Evolutionary conservation across 73 alveolate genomes (phyloP), one percentile per base, ranked within the genome.

Genomic region (Paramecium primaurelia): DNA sequence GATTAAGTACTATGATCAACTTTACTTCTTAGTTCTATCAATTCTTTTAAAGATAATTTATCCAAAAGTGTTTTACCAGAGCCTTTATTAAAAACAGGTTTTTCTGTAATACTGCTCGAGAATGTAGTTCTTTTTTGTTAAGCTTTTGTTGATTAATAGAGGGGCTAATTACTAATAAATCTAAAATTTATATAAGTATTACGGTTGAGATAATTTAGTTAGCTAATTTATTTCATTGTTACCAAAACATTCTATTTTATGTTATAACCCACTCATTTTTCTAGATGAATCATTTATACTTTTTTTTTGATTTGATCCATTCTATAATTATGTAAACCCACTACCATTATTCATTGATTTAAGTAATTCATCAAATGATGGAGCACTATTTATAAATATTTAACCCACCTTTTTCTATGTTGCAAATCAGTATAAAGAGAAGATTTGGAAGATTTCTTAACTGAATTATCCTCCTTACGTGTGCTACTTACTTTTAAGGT

Each of bases 291-390:
- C 77, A 80, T 11, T 80, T 22, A 10, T 40, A 22, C 30, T 49
- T 47, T 47, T 40, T 45, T 80, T 26, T 25, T 42, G 47, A 45
- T 80, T 40, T 14, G 71, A 25, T 80, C 49, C 14, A 40, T 37
- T 40, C n/a, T 34, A 34, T 37, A 16, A 32, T 38, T 34, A 38
- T n/a, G 47, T 22, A n/a, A 28, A 7, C 12, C 51, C 45, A 28
- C 49, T 64, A 28, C 47, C 28, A 28, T 12, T 64, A 36, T 12
- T 45, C 91, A 80, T 80, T 1, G 64, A 36, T 77, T 44, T 77
- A 18, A 77, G 71, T 44, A 77, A 22, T 26, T 77, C 89, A 77
- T 77, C 89, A 22, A 80, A 80, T 40, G 91, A 80, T 80, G 91
- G 91, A 22, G 58, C 22, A 80, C 91, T 80, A 42, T 22, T 30